phyloP scores from a whole-genome alignment of 2,329 filamentous ascomycete species.

The Arthrinium puccinioides region DNA sequence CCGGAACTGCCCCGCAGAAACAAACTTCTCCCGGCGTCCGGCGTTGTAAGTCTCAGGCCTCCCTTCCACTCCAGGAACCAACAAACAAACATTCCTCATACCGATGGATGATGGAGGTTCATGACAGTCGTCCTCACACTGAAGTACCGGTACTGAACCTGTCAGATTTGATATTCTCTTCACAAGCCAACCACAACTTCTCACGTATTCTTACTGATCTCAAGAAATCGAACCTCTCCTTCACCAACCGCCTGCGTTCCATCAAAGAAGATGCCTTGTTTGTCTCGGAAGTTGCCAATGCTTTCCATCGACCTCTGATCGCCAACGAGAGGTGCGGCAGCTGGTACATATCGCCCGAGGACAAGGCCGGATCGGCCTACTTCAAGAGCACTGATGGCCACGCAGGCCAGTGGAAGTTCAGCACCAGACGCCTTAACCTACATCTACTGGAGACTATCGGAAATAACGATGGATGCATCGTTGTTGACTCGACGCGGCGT shows the following conservation, averaged over 20 bases:
- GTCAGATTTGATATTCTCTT: slow-evolving; percentile 41
- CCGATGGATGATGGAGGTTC: too few relatives aligned
- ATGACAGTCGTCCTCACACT: neutral
- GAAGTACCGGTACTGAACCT: too few relatives aligned
- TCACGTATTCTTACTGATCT: slow-evolving; percentile 64
- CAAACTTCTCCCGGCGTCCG: too few relatives aligned
- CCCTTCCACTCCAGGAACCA: too few relatives aligned
- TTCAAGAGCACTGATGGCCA: slow-evolving; percentile 99
- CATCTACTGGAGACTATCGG: slow-evolving; percentile 67
- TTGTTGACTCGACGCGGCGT: slow-evolving; percentile 87
- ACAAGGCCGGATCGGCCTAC: slow-evolving; percentile 71
- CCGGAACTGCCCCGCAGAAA: too few relatives aligned
- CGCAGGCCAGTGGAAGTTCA: slow-evolving; percentile 84
- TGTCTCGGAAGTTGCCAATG: slow-evolving; percentile 52
- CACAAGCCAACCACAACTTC: slow-evolving; percentile 54
- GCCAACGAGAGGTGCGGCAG: slow-evolving; percentile 94
- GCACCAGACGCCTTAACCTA: slow-evolving; percentile 74
- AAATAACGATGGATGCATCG: slow-evolving; percentile 64
- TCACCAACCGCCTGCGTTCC: slow-evolving; percentile 74
- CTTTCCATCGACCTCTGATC: slow-evolving; percentile 61
- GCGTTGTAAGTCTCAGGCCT: too few relatives aligned
- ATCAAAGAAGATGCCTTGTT: slow-evolving; percentile 73
- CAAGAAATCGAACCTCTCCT: slow-evolving; percentile 68
- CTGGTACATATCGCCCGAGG: slow-evolving; percentile 73
- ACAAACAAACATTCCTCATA: too few relatives aligned